Evolutionary conservation across 768 basidiomycete genomes (phyloP).

Genomic region (Auriscalpium orientale): DNA sequence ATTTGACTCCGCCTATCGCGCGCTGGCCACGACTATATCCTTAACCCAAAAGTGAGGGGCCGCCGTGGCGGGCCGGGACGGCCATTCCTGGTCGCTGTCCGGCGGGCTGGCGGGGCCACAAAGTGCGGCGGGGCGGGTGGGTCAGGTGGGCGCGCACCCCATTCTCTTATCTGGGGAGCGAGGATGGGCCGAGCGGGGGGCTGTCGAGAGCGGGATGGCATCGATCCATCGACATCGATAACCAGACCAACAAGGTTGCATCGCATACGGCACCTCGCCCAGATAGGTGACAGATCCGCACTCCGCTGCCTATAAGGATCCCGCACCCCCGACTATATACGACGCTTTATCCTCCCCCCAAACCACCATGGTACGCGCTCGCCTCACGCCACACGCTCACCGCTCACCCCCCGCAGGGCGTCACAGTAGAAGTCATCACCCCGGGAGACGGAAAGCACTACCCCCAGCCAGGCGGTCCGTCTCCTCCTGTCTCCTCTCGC

Average conservation of each 20-base stretch:
- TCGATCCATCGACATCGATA: constrained; percentile 1
- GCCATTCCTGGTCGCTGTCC: no score
- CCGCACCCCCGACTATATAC: constrained; percentile 9
- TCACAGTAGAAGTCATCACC: constrained; percentile 50
- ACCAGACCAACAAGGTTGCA: not conserved
- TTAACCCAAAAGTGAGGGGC: no score
- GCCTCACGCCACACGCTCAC: not conserved
- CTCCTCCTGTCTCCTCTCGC: not conserved
- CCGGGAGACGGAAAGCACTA: constrained; percentile 56
- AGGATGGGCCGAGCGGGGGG: no score
- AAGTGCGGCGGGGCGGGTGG: no score
- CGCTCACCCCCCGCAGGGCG: constrained; percentile 43
- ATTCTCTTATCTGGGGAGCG: no score
- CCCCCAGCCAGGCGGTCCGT: constrained; percentile 66
- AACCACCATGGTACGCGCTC: constrained; percentile 9
- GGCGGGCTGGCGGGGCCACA: no score
- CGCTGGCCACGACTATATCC: no score
- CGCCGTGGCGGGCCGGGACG: no score
- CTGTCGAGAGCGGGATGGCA: no score
- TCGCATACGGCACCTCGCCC: not conserved
- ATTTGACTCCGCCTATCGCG: no score
- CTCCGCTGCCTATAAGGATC: constrained; percentile 1
- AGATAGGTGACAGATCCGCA: constrained; percentile 1
- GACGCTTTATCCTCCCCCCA: not conserved
- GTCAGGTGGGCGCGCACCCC: no score